Base-by-base conservation (phyloP, 2,329 filamentous ascomycete species). In the Colletotrichum falcatum region DNA sequence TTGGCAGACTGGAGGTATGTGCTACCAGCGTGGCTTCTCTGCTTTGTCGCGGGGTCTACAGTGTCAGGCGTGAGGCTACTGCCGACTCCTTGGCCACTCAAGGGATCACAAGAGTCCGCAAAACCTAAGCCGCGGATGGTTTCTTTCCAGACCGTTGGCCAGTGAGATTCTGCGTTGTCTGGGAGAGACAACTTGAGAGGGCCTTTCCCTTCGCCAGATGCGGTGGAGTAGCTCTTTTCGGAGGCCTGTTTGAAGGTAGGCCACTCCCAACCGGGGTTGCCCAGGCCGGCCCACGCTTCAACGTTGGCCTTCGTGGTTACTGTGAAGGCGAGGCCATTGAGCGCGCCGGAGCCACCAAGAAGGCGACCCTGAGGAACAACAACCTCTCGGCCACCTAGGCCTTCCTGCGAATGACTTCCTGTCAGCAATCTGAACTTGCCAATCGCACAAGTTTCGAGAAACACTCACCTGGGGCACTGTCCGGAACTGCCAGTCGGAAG, bases 251-350 rank as follows among this genome's bases (percentile, higher is more conserved):
- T 64, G 44, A 76, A 70, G 14, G 56, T 65, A 18, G 66, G 55
- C 74, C 75, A 79, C 54, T 74, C 61, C 77, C 78, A 79, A 6
- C 75, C 76, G 1, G 65, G 66, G 56, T 79, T 79, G 5, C 77
- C 77, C 2, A 79, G 71, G 26, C 70, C 66, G 14, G 61, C 73
- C 78, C 76, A 79, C 1, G 74, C 74, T 49, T 78, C 76, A 28
- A 78, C 66, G 35, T 72, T 74, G 23, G 69, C 65, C 28, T 73
- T 70, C 2, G 76, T 72, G 5, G 73, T 73, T 8, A 73, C 59
- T 5, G 71, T 72, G 39, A 78, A 78, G 48, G 73, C 66, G 18
- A 74, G 73, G 49, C 73, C 73, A 55, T 79, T 79, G 60, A 79
- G 65, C 3, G 74, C 76, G 54, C 77, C 78, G 1, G 75, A 77